These are phyloP conservation scores for Parmales sp. DNA, from an alignment of 108 stramenopile species.

Conservation along the genomic window DNA sequence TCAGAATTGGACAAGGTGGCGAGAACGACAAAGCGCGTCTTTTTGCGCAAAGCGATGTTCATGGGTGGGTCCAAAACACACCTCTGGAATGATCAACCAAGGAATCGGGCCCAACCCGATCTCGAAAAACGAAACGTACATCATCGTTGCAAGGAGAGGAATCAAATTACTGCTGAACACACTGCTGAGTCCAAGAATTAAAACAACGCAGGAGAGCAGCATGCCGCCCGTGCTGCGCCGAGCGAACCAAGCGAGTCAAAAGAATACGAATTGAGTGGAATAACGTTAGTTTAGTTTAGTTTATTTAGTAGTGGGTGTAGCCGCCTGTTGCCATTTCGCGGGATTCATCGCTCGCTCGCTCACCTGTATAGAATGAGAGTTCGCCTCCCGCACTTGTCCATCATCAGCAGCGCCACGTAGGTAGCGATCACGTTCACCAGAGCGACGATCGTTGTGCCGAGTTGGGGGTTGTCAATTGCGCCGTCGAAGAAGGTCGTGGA, in stretches of 20 bases:
- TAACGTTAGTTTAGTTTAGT: constrained; percentile 25
- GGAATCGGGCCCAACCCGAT: constrained; percentile 95
- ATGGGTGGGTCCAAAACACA: too few species aligned
- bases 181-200: constrained; percentile 23
- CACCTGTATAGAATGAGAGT: constrained; percentile 77
- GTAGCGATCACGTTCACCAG: constrained; percentile 88
- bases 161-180: constrained; percentile 53
- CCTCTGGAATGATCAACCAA: constrained; percentile 82
- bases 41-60: too few species aligned
- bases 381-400: constrained; percentile 75
- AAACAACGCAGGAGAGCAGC: neutral
- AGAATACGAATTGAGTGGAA: too few species aligned
- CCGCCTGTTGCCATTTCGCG: too few species aligned
- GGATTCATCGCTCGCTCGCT: too few species aligned
- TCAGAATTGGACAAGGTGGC: neutral
- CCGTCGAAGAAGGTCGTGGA: constrained; percentile 91
- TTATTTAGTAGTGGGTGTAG: too few species aligned
- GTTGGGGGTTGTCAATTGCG: constrained; percentile 75
- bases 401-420: constrained; percentile 74
- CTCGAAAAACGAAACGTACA: constrained; percentile 84
- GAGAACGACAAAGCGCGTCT: too few species aligned
- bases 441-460: constrained; percentile 81
- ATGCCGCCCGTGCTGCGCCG: neutral
- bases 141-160: constrained; percentile 65
- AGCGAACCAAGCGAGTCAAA: neutral